Evolutionary conservation across 2,329 filamentous ascomycete genomes (phyloP).

Genomic region (Botrytis tulipae): DNA sequence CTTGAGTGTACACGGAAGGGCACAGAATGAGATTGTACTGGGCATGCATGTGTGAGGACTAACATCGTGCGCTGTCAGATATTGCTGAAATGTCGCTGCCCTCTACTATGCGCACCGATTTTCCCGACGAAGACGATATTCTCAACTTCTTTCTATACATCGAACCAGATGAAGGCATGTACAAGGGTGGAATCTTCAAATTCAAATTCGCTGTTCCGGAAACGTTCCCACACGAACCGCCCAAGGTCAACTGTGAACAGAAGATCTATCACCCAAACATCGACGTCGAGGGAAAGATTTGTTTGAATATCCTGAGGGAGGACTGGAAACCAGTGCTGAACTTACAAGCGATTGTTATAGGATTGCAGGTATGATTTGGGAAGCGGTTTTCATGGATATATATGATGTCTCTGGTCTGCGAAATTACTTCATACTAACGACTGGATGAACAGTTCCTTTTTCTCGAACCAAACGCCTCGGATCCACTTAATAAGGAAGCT

Average conservation of each 20-base stretch:
- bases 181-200: slow-evolving; percentile 82
- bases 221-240: slow-evolving; percentile 95
- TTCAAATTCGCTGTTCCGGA: slow-evolving; percentile 93
- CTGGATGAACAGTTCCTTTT: slow-evolving; percentile 75
- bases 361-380: slow-evolving; percentile 65
- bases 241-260: slow-evolving; percentile 94
- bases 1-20: not conserved
- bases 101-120: slow-evolving; percentile 76
- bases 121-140: slow-evolving; percentile 80
- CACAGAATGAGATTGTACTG: not conserved
- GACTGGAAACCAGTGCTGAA: slow-evolving; percentile 99
- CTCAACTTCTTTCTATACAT: slow-evolving; percentile 81
- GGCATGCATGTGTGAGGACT: not conserved
- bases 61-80: slow-evolving; percentile 50
- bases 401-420: not conserved
- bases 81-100: slow-evolving; percentile 77
- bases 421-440: slow-evolving; percentile 1
- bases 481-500: slow-evolving; percentile 98
- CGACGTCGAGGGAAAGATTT: slow-evolving; percentile 95
- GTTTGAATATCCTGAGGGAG: slow-evolving; percentile 93
- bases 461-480: slow-evolving; percentile 93
- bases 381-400: no score
- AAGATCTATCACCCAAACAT: slow-evolving; percentile 99
- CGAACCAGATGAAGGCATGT: slow-evolving; percentile 82
- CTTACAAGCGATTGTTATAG: slow-evolving; percentile 93